A percentile compares a stretch with the other conserved stretches of the same genome.
Conservation (phyloP, 495 filamentous ascomycete genomes). For the Penicillium atrosanguineum region DNA sequence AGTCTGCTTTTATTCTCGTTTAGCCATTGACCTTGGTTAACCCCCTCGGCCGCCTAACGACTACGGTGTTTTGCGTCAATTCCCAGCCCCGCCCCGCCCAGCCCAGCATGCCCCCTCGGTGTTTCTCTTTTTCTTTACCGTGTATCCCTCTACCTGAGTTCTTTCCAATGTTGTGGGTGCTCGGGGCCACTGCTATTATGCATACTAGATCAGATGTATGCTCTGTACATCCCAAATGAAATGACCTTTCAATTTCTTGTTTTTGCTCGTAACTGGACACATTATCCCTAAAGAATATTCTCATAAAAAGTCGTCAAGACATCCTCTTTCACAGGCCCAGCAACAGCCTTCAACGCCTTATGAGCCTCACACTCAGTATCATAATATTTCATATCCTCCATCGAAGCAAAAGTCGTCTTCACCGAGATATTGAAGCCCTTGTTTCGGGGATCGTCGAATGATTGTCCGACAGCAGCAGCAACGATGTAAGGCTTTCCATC, state of each 20-base stretch:
- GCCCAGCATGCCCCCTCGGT: background rate
- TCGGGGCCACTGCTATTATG: background rate
- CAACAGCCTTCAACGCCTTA: conserved; percentile 53
- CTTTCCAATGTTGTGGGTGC: background rate
- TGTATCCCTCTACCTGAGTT: background rate
- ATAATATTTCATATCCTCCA: conserved; percentile 72
- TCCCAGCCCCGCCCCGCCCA: conserved; percentile 5
- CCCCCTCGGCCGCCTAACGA: conserved; percentile 9
- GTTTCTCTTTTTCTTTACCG: background rate
- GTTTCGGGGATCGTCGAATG: conserved; percentile 52
- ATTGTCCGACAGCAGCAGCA: conserved; percentile 38
- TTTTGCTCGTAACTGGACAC: too few relatives aligned
- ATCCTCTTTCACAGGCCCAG: conserved; percentile 35
- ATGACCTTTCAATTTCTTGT: conserved; percentile 2
- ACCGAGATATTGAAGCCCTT: conserved; percentile 63
- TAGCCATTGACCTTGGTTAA: background rate
- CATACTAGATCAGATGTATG: conserved; percentile 22
- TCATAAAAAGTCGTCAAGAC: conserved; percentile 52
- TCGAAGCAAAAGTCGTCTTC: conserved; percentile 55
- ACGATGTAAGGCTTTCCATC: conserved; percentile 68
- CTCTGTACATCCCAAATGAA: conserved; percentile 33
- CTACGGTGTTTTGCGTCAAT: conserved; percentile 8
- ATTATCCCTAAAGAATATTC: conserved; percentile 26
- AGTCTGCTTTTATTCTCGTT: conserved; percentile 13
- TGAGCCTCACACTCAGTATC: conserved; percentile 64